Conservation (phyloP, 2,329 filamentous ascomycete genomes). For the Xylariaceae sp. region DNA sequence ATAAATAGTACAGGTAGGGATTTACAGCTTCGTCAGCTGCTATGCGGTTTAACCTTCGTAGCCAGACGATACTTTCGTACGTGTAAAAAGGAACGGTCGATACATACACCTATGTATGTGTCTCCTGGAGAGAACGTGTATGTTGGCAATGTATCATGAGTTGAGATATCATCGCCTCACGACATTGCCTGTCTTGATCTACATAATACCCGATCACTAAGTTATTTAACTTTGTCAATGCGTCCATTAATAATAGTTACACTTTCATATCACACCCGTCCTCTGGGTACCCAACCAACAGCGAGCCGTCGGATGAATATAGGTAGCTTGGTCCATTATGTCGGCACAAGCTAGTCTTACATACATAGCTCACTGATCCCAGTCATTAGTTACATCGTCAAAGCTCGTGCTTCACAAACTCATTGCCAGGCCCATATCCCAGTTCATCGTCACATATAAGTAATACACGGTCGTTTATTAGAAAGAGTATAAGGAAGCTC, state of each 20-base stretch:
- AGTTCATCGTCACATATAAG: background rate
- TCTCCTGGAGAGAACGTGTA: too few species aligned
- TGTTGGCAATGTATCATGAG: background rate
- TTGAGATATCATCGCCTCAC: background rate
- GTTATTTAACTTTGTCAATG: slow-evolving; percentile 28
- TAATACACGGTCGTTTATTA: background rate
- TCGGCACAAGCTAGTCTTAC: slow-evolving; percentile 21
- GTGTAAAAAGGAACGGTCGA: background rate
- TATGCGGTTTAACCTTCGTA: background rate
- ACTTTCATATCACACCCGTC: slow-evolving; percentile 26
- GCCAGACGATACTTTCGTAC: too few species aligned
- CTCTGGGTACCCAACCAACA: slow-evolving; percentile 23
- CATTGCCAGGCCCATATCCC: slow-evolving; percentile 11
- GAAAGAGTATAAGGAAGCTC: slow-evolving; percentile 8
- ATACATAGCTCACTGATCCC: slow-evolving; percentile 4
- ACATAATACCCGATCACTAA: slow-evolving; percentile 8
- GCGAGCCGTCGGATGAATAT: slow-evolving; percentile 4
- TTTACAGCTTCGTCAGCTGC: slow-evolving; percentile 4
- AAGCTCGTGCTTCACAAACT: slow-evolving; percentile 16
- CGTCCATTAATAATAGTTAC: slow-evolving; percentile 21
- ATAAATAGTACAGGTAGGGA: slow-evolving; percentile 4
- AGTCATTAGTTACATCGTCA: slow-evolving; percentile 9
- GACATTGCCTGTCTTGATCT: background rate
- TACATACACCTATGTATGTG: background rate
- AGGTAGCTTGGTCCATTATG: slow-evolving; percentile 27